Conservation (phyloP, 2,329 filamentous ascomycete species). For the Fusarium sp. region DNA sequence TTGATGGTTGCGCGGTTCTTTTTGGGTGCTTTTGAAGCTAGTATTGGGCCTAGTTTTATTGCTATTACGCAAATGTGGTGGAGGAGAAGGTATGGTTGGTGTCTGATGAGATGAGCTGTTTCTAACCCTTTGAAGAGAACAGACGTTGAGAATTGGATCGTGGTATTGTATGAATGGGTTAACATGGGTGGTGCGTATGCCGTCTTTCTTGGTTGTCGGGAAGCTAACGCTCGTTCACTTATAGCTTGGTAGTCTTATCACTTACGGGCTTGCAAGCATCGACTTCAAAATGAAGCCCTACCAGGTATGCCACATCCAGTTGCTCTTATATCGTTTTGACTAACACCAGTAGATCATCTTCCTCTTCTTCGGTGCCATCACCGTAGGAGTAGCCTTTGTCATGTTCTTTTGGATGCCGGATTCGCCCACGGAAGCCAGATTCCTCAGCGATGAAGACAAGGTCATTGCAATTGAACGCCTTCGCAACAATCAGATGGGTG, state of each 20-base stretch:
- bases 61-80: conserved; percentile 76
- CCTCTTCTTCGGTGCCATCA: conserved; percentile 67
- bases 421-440: conserved; percentile 66
- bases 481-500: conserved; percentile 69
- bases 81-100: conserved; percentile 59
- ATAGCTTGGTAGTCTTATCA: conserved; percentile 68
- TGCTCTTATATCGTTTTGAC: rapidly evolving
- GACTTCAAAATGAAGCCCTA: conserved; percentile 62
- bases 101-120: not conserved
- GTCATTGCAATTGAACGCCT: conserved; percentile 68
- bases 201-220: not conserved
- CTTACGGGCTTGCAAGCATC: conserved; percentile 73
- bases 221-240: not conserved
- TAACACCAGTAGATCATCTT: conserved; percentile 62
- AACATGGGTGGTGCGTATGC: conserved; percentile 64
- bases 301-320: conserved; percentile 56
- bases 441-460: conserved; percentile 66
- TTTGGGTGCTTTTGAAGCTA: conserved; percentile 70
- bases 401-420: conserved; percentile 66
- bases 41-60: conserved; percentile 65
- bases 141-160: conserved; percentile 69
- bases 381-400: conserved; percentile 62
- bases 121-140: conserved; percentile 59
- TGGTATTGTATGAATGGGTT: conserved; percentile 76
- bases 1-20: conserved; percentile 69